Percentiles rank a stretch among this genome's conserved stretches.
These are phyloP conservation scores for Neoboletus magnificus DNA, from an alignment of 768 basidiomycete genomes.

Conservation along the genomic window DNA sequence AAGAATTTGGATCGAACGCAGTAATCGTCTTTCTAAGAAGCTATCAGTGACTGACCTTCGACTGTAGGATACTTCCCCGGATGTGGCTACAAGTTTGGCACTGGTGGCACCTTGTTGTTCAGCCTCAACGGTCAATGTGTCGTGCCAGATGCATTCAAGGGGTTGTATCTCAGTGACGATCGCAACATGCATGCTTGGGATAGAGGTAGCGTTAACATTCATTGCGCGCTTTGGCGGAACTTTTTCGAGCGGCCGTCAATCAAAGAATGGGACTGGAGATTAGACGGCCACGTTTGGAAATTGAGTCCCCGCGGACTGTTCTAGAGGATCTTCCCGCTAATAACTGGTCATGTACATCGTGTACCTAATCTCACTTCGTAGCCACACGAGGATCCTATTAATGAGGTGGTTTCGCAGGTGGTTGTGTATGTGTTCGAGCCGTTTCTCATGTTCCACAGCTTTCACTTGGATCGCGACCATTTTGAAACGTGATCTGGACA, in stretches of 20 bases:
- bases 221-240: conserved; percentile 33
- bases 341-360: not conserved
- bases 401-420: too few species aligned
- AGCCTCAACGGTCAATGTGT: conserved; percentile 61
- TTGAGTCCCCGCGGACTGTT: conserved; percentile 20
- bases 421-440: too few species aligned
- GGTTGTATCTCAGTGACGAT: conserved; percentile 47
- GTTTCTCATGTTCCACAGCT: too few species aligned
- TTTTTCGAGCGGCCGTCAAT: not conserved
- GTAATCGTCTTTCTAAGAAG: too few species aligned
- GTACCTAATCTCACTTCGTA: not conserved
- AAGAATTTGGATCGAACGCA: too few species aligned
- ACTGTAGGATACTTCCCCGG: too few species aligned
- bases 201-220: too few species aligned
- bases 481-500: too few species aligned
- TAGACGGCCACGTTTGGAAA: conserved; percentile 46
- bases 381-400: too few species aligned
- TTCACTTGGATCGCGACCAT: too few species aligned
- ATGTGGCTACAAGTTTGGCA: not conserved
- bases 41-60: too few species aligned
- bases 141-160: conserved; percentile 27
- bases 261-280: not conserved
- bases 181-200: conserved; percentile 54
- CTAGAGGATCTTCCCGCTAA: conserved; percentile 40
- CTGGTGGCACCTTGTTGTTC: conserved; percentile 42